Evolutionary conservation across 139 green algal genomes (phyloP), one percentile per base, ranked within the genome.

Genomic region (Chlorella sp.): DNA sequence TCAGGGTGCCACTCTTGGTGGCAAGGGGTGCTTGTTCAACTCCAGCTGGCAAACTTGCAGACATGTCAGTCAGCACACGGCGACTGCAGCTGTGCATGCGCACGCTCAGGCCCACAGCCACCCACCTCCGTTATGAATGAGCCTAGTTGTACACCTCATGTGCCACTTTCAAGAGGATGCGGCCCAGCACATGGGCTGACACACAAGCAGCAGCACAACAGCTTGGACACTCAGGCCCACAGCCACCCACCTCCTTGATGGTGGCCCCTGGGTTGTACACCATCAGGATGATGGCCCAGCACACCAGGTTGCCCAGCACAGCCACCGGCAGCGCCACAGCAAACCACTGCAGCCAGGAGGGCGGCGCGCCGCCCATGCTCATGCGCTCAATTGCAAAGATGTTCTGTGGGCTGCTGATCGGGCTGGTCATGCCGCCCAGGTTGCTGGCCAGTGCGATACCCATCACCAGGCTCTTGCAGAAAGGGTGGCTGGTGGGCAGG

Each of bases 351-450:
- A 92, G 79, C 88, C 88, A 93, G 73, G 49, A 78, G n/a, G 87
- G 87, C 3, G 85, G 78, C 1, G 66, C 31, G 6, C 81, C 83
- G 34, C 80, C 84, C 49, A 83, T 67, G 10, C 71, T 76, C 88
- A 93, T 92, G 42, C 76, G 75, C 77, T 91, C 83, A 49, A 93
- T 90, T 10, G 88, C 88, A 77, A 93, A 93, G 33, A 93, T 91
- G 82, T 93, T 93, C 74, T 93, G 72, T 14, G 79, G 74, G 0
- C 71, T 85, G 33, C 64, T 80, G 74, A 93, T 93, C 20, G 88
- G 88, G 3, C 76, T 87, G 0, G 88, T 91, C 86, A 91, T 91
- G 71, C 88, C 88, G 2, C 88, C 88, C 2, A 93, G 55, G 73
- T 93, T 93, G 14, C 79, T 88, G 0, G 88, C 88, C n/a, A 93